These are phyloP conservation scores for Mycena indigotica DNA, from an alignment of 768 basidiomycete genomes.

Conservation along the genomic window DNA sequence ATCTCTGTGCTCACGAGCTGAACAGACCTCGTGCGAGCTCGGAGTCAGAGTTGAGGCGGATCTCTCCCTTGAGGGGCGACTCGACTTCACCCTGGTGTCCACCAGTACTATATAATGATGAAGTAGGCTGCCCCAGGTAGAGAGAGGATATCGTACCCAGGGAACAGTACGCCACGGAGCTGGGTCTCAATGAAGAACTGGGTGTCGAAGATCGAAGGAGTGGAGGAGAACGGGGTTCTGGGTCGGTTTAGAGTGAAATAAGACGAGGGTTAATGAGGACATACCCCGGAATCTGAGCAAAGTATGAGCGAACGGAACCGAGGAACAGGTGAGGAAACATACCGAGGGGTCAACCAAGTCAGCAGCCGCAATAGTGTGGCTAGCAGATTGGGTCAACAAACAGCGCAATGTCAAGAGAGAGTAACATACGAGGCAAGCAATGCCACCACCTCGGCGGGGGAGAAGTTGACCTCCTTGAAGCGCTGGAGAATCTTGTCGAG, in stretches of 20 bases:
- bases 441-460: constrained; percentile 28
- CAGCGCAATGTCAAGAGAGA: neutral
- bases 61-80: constrained; percentile 20
- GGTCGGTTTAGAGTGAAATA: constrained; percentile 3
- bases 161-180: neutral
- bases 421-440: constrained; percentile 14
- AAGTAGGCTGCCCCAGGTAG: too few relatives aligned
- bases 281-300: neutral
- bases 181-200: constrained; percentile 27
- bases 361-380: constrained; percentile 24
- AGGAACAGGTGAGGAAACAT: constrained; percentile 21
- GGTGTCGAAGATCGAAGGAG: constrained; percentile 23
- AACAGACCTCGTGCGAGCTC: constrained; percentile 11
- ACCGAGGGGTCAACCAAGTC: constrained; percentile 28
- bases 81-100: constrained; percentile 26
- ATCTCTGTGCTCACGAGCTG: constrained; percentile 16
- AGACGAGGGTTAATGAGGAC: constrained; percentile 7
- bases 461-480: constrained; percentile 27
- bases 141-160: neutral
- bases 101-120: constrained; percentile 25
- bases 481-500: constrained; percentile 21
- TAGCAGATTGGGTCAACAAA: constrained; percentile 5
- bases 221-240: constrained; percentile 23
- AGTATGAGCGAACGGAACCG: too few relatives aligned
- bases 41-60: constrained; percentile 23